phyloP scores from a whole-genome alignment of 1,284 basidiomycete genomes.

The Sphaerobolus stellatus region DNA sequence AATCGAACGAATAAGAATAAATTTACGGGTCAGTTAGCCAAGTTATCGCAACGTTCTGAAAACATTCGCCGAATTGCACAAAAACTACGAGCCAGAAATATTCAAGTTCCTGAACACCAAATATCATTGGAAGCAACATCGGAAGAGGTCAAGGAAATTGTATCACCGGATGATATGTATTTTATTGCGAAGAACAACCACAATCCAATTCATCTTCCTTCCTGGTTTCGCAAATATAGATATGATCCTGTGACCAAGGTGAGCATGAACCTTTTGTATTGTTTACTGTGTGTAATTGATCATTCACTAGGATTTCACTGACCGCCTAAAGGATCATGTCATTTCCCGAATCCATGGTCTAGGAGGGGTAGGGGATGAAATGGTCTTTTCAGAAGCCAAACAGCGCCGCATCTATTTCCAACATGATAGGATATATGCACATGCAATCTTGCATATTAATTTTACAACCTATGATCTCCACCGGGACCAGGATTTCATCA shows the following conservation, averaged over 20 bases:
- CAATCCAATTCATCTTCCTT: slow-evolving; percentile 12
- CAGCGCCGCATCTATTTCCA: neutral
- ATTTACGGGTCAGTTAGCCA: slow-evolving; percentile 7
- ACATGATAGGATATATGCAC: slow-evolving; percentile 24
- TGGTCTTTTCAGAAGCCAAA: neutral
- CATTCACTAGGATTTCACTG: slow-evolving; percentile 30
- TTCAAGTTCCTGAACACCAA: neutral
- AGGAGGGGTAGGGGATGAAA: neutral
- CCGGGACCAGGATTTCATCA: slow-evolving; percentile 32
- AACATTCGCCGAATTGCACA: neutral
- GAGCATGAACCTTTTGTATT: neutral
- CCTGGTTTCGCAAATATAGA: slow-evolving; percentile 16
- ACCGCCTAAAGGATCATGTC: slow-evolving; percentile 21
- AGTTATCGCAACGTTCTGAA: slow-evolving; percentile 6
- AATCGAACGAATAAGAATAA: slow-evolving; percentile 12
- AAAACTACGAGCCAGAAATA: slow-evolving; percentile 1
- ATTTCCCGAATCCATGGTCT: slow-evolving; percentile 11
- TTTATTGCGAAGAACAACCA: neutral
- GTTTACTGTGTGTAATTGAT: too few species aligned
- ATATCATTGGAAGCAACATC: slow-evolving; percentile 17
- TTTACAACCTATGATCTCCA: slow-evolving; percentile 47
- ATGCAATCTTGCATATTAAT: slow-evolving; percentile 28
- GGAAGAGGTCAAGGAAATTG: slow-evolving; percentile 16
- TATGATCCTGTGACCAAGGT: slow-evolving; percentile 26
- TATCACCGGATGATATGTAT: slow-evolving; percentile 14